Base-by-base conservation (phyloP, 768 basidiomycete genomes). In the Rhodotorula toruloides region DNA sequence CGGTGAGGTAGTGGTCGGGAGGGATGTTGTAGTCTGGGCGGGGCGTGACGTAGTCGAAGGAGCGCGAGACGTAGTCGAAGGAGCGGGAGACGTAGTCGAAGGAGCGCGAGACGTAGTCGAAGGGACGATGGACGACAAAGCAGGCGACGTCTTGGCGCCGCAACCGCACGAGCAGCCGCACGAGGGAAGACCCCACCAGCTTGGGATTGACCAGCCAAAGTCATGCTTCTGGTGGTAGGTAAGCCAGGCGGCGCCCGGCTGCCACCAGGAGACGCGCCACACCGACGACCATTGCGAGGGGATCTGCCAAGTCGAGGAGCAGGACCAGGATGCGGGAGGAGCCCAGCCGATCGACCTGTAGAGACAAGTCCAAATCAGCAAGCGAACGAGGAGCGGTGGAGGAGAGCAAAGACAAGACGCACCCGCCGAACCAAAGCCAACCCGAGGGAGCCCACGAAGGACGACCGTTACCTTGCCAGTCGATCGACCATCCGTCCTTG, bases 361-460 rank as follows among this genome's bases (percentile, higher is more conserved):
- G n/a, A n/a, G n/a, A n/a, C n/a, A n/a, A n/a, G n/a, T n/a, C n/a
- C n/a, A n/a, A n/a, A n/a, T n/a, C n/a, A n/a, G n/a, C n/a, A n/a
- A n/a, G n/a, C n/a, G n/a, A n/a, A n/a, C n/a, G n/a, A n/a, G n/a
- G n/a, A n/a, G n/a, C n/a, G n/a, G n/a, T n/a, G n/a, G n/a, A n/a
- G n/a, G n/a, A n/a, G n/a, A n/a, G n/a, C n/a, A n/a, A n/a, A n/a
- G n/a, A n/a, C n/a, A n/a, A n/a, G n/a, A n/a, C n/a, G n/a, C 12
- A 2, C 13, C n/a, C 29, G 44, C 65, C 65, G 54, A 66, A 66
- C 54, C 54, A 66, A 22, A 56, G 47, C 58, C 58, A 66, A 9
- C 58, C 47, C 25, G 37, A 2, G 1, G 58, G 49, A 2, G 5
- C 19, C 39, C 37, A 22, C 1, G 32, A 47, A 2, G 58, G 49